Conservation (phyloP, 495 filamentous ascomycete genomes). For the Diplogelasinospora grovesii region DNA sequence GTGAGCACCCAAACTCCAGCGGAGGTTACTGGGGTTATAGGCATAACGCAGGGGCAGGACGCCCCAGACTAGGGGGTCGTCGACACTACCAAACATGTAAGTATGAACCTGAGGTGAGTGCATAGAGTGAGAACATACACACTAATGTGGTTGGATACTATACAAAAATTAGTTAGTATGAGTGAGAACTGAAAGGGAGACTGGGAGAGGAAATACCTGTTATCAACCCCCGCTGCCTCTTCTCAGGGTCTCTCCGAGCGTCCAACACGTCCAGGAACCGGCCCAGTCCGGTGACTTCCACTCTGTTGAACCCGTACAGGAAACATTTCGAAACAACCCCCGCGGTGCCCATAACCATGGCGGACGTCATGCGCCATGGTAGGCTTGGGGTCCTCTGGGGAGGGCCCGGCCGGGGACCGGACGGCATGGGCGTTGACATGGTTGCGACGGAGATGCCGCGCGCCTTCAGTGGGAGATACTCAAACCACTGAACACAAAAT, state of each 20-base stretch:
- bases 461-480: too few species aligned
- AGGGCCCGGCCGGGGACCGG: constrained; percentile 7
- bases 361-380: constrained; percentile 47
- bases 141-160: constrained; percentile 92
- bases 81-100: constrained; percentile 52
- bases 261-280: constrained; percentile 72
- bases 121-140: constrained; percentile 61
- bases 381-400: constrained; percentile 39
- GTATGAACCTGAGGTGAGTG: background rate
- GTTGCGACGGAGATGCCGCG: background rate
- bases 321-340: constrained; percentile 36
- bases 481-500: background rate
- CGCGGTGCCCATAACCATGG: constrained; percentile 48
- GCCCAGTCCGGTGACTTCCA: constrained; percentile 64
- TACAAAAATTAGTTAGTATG: constrained; percentile 2
- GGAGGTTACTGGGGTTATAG: constrained; percentile 63
- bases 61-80: constrained; percentile 93
- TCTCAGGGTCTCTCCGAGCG: constrained; percentile 58
- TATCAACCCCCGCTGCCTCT: constrained; percentile 68
- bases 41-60: constrained; percentile 65
- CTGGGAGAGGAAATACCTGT: constrained; percentile 54
- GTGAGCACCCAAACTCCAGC: constrained; percentile 84
- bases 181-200: background rate
- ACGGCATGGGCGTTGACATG: constrained; percentile 11
- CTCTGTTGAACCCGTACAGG: constrained; percentile 44